These are phyloP conservation scores for Xylaria intraflava DNA, from an alignment of 495 filamentous ascomycete species.

Conservation along the genomic window DNA sequence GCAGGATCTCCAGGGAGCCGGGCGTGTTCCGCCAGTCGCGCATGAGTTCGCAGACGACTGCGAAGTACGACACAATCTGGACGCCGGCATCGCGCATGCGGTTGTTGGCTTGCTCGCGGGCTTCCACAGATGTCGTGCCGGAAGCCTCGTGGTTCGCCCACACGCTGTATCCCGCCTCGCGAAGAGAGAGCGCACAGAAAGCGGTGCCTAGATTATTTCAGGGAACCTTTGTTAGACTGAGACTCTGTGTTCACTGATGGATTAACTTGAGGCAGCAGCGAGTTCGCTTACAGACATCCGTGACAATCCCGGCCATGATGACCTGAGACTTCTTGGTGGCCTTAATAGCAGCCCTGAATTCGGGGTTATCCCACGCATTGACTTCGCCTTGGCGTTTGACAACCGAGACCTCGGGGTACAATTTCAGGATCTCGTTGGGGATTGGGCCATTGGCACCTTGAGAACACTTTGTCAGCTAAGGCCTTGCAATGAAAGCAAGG, in stretches of 20 bases:
- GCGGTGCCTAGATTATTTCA: conserved; percentile 45
- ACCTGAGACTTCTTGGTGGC: conserved; percentile 63
- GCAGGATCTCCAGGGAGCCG: conserved; percentile 55
- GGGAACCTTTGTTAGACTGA: background rate
- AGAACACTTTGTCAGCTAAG: background rate
- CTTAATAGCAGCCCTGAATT: conserved; percentile 60
- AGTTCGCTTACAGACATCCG: conserved; percentile 59
- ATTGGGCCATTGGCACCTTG: conserved; percentile 61
- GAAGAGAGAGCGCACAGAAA: conserved; percentile 66
- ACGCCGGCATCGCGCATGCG: conserved; percentile 64
- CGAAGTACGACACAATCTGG: conserved; percentile 56
- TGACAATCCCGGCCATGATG: conserved; percentile 67
- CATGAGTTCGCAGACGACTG: conserved; percentile 68
- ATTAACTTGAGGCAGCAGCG: background rate
- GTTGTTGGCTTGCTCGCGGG: conserved; percentile 52
- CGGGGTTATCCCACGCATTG: conserved; percentile 71
- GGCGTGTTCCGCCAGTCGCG: conserved; percentile 68
- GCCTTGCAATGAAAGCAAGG: no score
- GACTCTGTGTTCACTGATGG: background rate
- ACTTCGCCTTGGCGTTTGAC: conserved; percentile 69
- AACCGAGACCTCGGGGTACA: conserved; percentile 61
- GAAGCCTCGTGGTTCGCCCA: conserved; percentile 69
- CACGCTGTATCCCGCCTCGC: conserved; percentile 67
- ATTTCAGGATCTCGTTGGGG: conserved; percentile 60
- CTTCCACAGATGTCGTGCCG: conserved; percentile 34